These are phyloP conservation scores for Tylopilus sp. DNA, from an alignment of 1,284 basidiomycete genomes.

Conservation along the genomic window DNA sequence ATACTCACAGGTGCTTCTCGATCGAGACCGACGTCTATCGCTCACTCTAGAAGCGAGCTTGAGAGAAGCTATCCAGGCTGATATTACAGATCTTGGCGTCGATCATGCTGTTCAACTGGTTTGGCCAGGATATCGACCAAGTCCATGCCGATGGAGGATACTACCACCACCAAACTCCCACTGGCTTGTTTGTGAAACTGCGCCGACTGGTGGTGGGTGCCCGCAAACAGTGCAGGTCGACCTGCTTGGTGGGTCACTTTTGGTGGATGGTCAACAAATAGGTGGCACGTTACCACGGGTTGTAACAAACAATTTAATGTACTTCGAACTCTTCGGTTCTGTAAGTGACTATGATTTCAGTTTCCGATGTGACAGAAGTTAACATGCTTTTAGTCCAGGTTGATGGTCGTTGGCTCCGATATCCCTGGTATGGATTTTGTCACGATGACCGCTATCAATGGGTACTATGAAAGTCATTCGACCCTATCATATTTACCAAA, in stretches of 20 bases:
- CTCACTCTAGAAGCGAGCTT: neutral
- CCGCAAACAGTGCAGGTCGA: conserved; percentile 39
- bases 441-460: neutral
- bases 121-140: conserved; percentile 39
- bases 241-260: conserved; percentile 41
- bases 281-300: neutral
- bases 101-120: conserved; percentile 36
- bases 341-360: neutral
- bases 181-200: conserved; percentile 16
- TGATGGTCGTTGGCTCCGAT: neutral
- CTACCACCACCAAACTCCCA: neutral
- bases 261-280: conserved; percentile 11
- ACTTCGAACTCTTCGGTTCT: neutral
- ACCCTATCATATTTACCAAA: too few species aligned
- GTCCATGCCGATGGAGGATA: conserved; percentile 5
- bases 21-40: conserved; percentile 31
- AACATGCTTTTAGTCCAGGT: neutral
- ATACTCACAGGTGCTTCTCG: conserved; percentile 17
- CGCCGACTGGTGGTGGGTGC: neutral
- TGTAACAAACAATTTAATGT: neutral
- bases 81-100: conserved; percentile 23
- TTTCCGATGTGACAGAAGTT: too few species aligned
- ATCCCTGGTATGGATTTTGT: neutral
- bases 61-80: conserved; percentile 7
- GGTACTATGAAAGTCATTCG: neutral